phyloP scores from a whole-genome alignment of 2,329 filamentous ascomycete genomes.

The Zymoseptoria crescenta region DNA sequence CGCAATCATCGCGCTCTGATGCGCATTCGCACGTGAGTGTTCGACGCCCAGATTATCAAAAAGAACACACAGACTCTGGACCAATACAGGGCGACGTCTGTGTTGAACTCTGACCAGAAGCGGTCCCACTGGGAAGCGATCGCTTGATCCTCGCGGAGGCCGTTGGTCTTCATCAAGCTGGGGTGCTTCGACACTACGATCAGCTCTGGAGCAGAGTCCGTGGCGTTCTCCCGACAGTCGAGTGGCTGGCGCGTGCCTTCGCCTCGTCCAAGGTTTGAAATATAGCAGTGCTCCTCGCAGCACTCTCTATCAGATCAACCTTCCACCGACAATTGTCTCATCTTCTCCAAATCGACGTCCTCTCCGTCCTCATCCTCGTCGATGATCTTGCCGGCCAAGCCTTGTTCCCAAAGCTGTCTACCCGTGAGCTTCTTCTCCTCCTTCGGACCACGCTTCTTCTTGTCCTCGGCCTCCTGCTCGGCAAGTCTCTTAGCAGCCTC shows the following conservation, averaged over 20 bases:
- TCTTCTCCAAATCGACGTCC: constrained; percentile 49
- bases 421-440: constrained; percentile 76
- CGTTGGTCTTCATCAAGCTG: too few species aligned
- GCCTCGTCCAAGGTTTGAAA: not conserved
- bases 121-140: too few species aligned
- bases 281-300: not conserved
- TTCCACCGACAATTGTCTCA: constrained; percentile 64
- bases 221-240: not conserved
- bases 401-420: constrained; percentile 43
- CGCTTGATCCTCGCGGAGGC: too few species aligned
- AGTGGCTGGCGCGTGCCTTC: not conserved
- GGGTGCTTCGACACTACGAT: too few species aligned
- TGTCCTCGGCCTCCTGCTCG: constrained; percentile 64
- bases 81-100: too few species aligned
- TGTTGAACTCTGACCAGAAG: too few species aligned
- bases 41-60: too few species aligned
- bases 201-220: not conserved
- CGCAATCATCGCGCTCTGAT: too few species aligned
- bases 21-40: too few species aligned
- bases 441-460: constrained; percentile 45
- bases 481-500: constrained; percentile 48
- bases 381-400: constrained; percentile 50
- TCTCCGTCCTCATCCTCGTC: constrained; percentile 62
- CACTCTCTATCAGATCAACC: constrained; percentile 15
- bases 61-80: too few species aligned